A percentile compares a stretch with the other conserved stretches of the same genome.
These are phyloP conservation scores for Halophytophthora polymorphica DNA, from an alignment of 352 stramenopile genomes.

Conservation along the genomic window DNA sequence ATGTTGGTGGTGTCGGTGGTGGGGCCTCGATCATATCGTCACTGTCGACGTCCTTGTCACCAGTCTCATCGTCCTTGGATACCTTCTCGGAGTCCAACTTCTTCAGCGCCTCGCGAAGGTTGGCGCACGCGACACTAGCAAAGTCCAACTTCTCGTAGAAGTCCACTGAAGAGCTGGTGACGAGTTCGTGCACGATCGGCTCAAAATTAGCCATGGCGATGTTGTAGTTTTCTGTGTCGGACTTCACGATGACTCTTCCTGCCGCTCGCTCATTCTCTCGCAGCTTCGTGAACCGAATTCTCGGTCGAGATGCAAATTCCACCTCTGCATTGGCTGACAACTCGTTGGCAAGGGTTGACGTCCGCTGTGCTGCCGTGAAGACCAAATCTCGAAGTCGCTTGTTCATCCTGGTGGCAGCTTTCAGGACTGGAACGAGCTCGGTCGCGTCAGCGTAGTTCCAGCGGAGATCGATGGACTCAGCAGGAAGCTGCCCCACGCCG, in stretches of 20 bases:
- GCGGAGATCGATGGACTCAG: not conserved
- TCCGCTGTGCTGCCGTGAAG: no score
- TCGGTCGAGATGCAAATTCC: not conserved
- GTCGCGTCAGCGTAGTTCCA: not conserved
- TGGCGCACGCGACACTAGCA: no score
- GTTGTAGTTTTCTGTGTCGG: constrained; percentile 2
- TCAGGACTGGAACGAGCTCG: not conserved
- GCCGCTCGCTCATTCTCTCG: not conserved
- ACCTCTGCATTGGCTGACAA: not conserved
- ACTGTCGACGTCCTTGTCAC: no score
- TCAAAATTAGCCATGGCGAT: not conserved
- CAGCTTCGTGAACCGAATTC: constrained; percentile 1
- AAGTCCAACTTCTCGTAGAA: no score
- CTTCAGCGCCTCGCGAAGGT: no score
- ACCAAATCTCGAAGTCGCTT: not conserved
- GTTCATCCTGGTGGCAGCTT: not conserved
- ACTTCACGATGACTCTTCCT: not conserved
- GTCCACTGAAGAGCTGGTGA: not conserved
- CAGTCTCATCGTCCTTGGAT: no score
- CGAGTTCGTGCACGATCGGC: not conserved
- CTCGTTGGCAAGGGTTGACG: no score
- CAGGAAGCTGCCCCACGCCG: not conserved
- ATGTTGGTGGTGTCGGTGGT: no score
- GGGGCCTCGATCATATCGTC: no score
- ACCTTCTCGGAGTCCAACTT: no score